Evolutionary conservation across 225 moss, liverwort and hornwort species (phyloP).

Genomic region (Thuidium tamariscinum): DNA sequence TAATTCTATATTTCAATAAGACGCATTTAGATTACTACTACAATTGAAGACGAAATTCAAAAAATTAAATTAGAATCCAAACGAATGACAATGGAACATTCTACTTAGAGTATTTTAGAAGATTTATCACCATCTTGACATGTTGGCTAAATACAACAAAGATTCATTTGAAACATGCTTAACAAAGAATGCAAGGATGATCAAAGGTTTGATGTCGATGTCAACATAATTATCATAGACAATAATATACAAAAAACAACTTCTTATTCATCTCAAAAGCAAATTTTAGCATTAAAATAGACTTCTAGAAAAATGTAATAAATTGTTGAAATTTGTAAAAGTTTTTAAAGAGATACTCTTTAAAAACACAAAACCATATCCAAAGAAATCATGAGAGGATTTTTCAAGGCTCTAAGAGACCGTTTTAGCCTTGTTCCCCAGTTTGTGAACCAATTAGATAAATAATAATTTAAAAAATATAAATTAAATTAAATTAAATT

Average conservation of each 20-base stretch:
- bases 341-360: background rate
- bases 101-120: background rate
- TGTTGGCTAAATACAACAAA: no score
- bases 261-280: background rate
- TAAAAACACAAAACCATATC: background rate
- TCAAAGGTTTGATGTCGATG: rapidly evolving
- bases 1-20: background rate
- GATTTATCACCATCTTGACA: background rate
- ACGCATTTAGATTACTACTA: background rate
- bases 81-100: background rate
- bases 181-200: background rate
- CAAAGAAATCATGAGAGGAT: no score
- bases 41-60: rapidly evolving
- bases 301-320: rapidly evolving
- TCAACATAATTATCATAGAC: background rate
- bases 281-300: background rate
- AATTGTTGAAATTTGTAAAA: background rate
- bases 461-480: no score
- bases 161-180: background rate
- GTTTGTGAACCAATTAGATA: no score
- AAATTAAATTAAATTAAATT: no score
- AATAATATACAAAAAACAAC: background rate
- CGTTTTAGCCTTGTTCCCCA: no score
- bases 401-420: no score
- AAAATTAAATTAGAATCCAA: background rate